Conservation (phyloP, 805 yeast genomes). For the Blastobotrys parvus region DNA sequence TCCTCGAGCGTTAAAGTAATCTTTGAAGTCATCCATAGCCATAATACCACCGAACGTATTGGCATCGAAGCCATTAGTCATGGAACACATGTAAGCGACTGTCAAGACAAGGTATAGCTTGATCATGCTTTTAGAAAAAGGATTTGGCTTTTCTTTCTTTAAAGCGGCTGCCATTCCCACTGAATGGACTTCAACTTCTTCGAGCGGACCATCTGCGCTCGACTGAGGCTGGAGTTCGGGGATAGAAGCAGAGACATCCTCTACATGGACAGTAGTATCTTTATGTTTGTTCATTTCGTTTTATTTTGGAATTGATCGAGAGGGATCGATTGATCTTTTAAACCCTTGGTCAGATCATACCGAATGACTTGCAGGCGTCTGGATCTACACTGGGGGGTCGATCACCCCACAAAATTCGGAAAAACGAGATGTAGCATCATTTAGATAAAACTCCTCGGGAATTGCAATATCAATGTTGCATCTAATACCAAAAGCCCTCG, state of each 20-base stretch:
- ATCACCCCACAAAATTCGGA: too few species aligned
- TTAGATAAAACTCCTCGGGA: not conserved
- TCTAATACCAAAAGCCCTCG: not conserved
- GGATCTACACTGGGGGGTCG: too few species aligned
- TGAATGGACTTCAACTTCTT: not conserved
- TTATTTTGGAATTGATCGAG: not conserved
- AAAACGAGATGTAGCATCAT: too few species aligned
- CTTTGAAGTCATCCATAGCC: conserved; percentile 9
- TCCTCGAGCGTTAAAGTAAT: conserved; percentile 7
- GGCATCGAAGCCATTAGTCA: conserved; percentile 14
- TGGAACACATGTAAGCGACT: conserved; percentile 7
- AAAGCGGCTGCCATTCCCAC: conserved; percentile 6
- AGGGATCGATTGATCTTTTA: not conserved
- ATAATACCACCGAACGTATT: conserved; percentile 13
- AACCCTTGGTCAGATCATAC: too few species aligned
- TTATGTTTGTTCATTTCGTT: not conserved
- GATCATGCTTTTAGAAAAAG: conserved; percentile 7
- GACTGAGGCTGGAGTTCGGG: not conserved
- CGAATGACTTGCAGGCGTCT: too few species aligned
- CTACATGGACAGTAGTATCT: not conserved
- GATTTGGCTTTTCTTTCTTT: conserved; percentile 6
- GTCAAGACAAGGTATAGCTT: conserved; percentile 7
- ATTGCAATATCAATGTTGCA: not conserved
- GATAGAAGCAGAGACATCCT: not conserved
- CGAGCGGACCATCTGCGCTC: not conserved